Evolutionary conservation across 2,329 filamentous ascomycete genomes (phyloP).

Genomic region (Penicillium concentricum): DNA sequence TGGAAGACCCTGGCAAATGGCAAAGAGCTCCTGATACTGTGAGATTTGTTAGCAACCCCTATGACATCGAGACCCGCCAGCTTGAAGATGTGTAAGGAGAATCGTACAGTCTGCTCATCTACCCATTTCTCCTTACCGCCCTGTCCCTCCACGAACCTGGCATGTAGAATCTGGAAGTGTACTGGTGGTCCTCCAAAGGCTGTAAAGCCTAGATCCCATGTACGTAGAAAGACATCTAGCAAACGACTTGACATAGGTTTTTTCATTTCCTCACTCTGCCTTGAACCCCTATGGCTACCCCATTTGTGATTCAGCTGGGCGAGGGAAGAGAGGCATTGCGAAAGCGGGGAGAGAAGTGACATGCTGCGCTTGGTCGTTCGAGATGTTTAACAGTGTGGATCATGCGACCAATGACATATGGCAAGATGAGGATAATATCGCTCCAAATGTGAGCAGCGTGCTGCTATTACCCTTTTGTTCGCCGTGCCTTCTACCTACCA

Average conservation of each 20-base stretch:
- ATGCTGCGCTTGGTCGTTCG: background rate
- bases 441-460: too few species aligned
- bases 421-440: background rate
- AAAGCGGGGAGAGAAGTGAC: conserved; percentile 5
- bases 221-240: conserved; percentile 38
- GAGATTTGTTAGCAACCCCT: background rate
- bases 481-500: too few species aligned
- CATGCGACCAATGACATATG: background rate
- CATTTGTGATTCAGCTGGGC: conserved; percentile 1
- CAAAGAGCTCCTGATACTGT: conserved; percentile 71
- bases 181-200: conserved; percentile 67
- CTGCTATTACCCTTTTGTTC: background rate
- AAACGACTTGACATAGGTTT: conserved; percentile 25
- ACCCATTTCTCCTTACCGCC: conserved; percentile 58
- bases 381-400: background rate
- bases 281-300: background rate
- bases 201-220: conserved; percentile 64
- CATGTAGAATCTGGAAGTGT: conserved; percentile 67
- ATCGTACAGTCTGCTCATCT: conserved; percentile 63
- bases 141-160: conserved; percentile 57
- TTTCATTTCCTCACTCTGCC: background rate
- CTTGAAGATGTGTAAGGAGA: background rate
- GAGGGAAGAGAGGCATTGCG: conserved; percentile 4
- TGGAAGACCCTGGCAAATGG: conserved; percentile 64
- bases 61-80: background rate